Conservation (phyloP, 1,139 yeast genomes). For the Hemisphaericaspora lyxosophila region DNA sequence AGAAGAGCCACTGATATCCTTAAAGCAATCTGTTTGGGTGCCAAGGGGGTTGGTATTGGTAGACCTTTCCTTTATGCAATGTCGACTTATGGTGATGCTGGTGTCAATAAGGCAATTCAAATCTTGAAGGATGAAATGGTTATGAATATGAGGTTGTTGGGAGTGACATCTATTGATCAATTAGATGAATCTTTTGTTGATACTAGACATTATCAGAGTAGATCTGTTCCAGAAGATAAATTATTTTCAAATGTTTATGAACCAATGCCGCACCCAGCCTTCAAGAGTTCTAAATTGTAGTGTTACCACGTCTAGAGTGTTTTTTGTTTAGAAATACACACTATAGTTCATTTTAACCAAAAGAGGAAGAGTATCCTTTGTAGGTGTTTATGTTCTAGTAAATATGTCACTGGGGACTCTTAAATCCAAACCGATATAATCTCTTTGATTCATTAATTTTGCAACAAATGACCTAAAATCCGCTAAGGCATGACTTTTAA, state of each 20-base stretch:
- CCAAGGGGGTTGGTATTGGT: slow-evolving; percentile 73
- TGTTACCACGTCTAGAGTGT: background rate
- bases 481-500: no score
- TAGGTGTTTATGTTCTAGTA: no score
- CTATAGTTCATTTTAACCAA: background rate
- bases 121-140: slow-evolving; percentile 76
- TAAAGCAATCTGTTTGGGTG: slow-evolving; percentile 68
- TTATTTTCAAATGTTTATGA: slow-evolving; percentile 39
- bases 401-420: no score
- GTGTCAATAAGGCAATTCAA: slow-evolving; percentile 77
- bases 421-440: no score
- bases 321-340: no score
- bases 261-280: slow-evolving; percentile 35
- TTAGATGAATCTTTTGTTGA: slow-evolving; percentile 50
- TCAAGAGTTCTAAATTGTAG: slow-evolving; percentile 28
- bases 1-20: slow-evolving; percentile 68
- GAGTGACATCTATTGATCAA: slow-evolving; percentile 66
- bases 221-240: slow-evolving; percentile 35
- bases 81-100: slow-evolving; percentile 73
- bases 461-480: no score
- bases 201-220: slow-evolving; percentile 16
- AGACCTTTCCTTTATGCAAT: slow-evolving; percentile 72
- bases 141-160: slow-evolving; percentile 87
- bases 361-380: no score
- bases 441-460: no score